Conservation (phyloP, 768 basidiomycete species). For the Lactifluus volemus region DNA sequence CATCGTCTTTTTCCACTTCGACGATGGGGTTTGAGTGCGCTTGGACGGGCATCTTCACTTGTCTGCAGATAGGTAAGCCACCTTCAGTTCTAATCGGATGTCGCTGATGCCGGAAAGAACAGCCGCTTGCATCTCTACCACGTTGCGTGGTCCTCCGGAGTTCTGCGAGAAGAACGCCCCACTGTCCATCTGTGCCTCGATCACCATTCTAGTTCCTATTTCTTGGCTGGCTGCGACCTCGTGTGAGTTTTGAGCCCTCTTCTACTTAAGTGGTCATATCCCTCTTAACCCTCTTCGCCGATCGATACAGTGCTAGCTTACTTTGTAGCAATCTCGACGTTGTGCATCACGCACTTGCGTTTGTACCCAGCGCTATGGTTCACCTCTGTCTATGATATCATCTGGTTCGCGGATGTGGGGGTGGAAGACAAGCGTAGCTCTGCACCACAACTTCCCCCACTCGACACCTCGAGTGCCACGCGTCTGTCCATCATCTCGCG, state of each 20-base stretch:
- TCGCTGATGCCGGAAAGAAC: not conserved
- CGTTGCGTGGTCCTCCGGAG: constrained; percentile 34
- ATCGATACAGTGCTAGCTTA: constrained; percentile 39
- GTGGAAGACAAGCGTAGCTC: not conserved
- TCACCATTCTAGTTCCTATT: constrained; percentile 24
- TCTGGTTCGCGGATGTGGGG: constrained; percentile 42
- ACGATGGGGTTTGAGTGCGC: constrained; percentile 43
- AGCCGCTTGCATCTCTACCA: constrained; percentile 44
- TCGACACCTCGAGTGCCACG: constrained; percentile 7
- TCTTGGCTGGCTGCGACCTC: constrained; percentile 27
- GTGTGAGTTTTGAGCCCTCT: constrained; percentile 21
- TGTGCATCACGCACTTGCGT: constrained; percentile 37
- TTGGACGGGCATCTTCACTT: constrained; percentile 44
- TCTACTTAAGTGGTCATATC: not conserved
- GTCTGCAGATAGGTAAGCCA: constrained; percentile 39
- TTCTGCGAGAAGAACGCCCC: constrained; percentile 27
- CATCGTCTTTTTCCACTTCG: constrained; percentile 30
- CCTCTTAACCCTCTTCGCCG: not conserved
- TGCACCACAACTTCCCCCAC: constrained; percentile 14
- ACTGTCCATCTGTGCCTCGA: constrained; percentile 23
- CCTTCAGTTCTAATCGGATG: not conserved
- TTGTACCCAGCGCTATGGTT: constrained; percentile 44
- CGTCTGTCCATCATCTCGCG: constrained; percentile 19
- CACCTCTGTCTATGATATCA: constrained; percentile 40
- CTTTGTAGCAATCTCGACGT: constrained; percentile 43